Conservation (phyloP, 1,284 basidiomycete genomes). For the Cryptococcus sp. region DNA sequence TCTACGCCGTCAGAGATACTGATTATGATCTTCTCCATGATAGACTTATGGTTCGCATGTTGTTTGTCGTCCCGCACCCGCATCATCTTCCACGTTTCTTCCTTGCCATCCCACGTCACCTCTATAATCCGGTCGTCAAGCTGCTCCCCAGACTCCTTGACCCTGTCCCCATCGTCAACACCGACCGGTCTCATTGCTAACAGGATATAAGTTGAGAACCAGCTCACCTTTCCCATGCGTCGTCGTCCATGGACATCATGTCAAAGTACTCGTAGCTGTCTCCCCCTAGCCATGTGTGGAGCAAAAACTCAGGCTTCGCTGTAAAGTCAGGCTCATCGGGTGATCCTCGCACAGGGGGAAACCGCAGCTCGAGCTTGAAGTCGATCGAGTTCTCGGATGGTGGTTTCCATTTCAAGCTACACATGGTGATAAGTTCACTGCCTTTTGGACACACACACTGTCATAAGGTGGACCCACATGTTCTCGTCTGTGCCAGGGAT, state of each 20-base stretch:
- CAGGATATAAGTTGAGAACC: background rate
- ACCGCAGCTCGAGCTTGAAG: slow-evolving; percentile 89
- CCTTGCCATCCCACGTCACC: slow-evolving; percentile 74
- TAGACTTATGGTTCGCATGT: slow-evolving; percentile 75
- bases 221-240: slow-evolving; percentile 86
- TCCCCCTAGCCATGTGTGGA: slow-evolving; percentile 71
- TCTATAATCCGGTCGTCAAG: slow-evolving; percentile 92
- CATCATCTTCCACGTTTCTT: slow-evolving; percentile 77
- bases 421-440: slow-evolving; percentile 3
- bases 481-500: slow-evolving; percentile 84
- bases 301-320: slow-evolving; percentile 80
- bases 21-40: slow-evolving; percentile 79
- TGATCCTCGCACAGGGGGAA: slow-evolving; percentile 64
- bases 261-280: slow-evolving; percentile 80
- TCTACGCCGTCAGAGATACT: slow-evolving; percentile 90
- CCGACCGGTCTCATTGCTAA: background rate
- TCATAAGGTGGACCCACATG: slow-evolving; percentile 61
- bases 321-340: slow-evolving; percentile 68
- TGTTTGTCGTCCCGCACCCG: slow-evolving; percentile 89
- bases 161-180: slow-evolving; percentile 53
- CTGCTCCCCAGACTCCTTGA: slow-evolving; percentile 81
- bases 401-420: slow-evolving; percentile 96
- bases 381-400: slow-evolving; percentile 97
- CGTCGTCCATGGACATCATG: slow-evolving; percentile 76
- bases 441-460: too few relatives aligned